Percentiles rank a stretch among this genome's conserved stretches.
Evolutionary conservation across 768 basidiomycete genomes (phyloP).

Genomic region (Favolaschia claudopus): DNA sequence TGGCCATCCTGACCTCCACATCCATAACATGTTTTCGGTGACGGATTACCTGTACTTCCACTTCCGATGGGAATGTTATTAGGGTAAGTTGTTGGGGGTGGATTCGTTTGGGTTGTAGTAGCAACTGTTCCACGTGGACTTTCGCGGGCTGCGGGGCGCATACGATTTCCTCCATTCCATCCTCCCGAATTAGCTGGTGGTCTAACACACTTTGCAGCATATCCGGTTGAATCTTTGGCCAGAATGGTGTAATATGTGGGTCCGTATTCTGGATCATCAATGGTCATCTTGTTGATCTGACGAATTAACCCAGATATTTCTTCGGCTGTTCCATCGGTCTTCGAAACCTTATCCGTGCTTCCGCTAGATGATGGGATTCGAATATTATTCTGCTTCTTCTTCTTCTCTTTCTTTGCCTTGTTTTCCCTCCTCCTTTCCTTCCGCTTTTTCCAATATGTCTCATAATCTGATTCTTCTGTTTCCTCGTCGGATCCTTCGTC

Average conservation of each 20-base stretch:
- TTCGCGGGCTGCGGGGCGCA: too few relatives aligned
- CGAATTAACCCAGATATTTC: background rate
- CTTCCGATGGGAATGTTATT: background rate
- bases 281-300: background rate
- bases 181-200: background rate
- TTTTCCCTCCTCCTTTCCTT: background rate
- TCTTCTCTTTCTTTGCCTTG: background rate
- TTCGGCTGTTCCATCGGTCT: background rate
- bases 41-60: too few relatives aligned
- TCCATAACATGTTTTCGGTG: background rate
- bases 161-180: background rate
- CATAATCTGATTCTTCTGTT: background rate
- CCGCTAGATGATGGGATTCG: too few relatives aligned
- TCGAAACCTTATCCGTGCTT: too few relatives aligned
- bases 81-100: background rate
- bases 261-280: constrained; percentile 19
- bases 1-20: background rate
- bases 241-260: constrained; percentile 16
- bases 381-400: background rate
- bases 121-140: background rate
- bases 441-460: background rate
- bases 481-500: background rate
- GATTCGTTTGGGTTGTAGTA: background rate
- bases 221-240: background rate
- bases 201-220: background rate